Conservation (phyloP, 2,329 filamentous ascomycete species). For the Tolypocladium paradoxum region DNA sequence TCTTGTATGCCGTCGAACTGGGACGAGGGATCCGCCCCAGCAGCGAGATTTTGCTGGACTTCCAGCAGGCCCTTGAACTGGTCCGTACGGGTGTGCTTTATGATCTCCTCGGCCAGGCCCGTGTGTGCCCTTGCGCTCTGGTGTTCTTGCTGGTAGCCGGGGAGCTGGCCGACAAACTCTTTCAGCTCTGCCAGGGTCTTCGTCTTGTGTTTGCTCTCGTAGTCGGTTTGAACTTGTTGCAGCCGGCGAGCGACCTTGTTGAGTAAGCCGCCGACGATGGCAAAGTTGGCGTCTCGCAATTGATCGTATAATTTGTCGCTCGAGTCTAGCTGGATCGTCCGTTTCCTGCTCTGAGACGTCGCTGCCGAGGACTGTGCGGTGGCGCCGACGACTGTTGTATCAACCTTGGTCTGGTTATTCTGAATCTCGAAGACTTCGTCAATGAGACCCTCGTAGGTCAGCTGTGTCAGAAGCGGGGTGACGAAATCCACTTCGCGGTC, state of each 20-base stretch:
- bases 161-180: constrained; percentile 89
- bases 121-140: constrained; percentile 88
- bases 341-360: constrained; percentile 55
- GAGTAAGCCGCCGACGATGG: constrained; percentile 77
- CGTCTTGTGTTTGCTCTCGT: constrained; percentile 79
- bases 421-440: constrained; percentile 89
- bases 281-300: constrained; percentile 87
- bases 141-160: constrained; percentile 86
- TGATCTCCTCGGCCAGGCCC: constrained; percentile 85
- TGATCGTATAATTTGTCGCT: constrained; percentile 83
- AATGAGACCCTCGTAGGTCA: constrained; percentile 93
- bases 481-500: constrained; percentile 93
- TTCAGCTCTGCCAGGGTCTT: constrained; percentile 86
- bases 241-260: constrained; percentile 86
- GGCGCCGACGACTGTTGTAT: constrained; percentile 79
- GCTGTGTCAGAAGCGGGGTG: constrained; percentile 81
- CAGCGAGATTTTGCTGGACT: constrained; percentile 90
- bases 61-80: constrained; percentile 81
- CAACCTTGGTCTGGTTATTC: constrained; percentile 87
- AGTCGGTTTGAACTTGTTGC: constrained; percentile 71
- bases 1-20: constrained; percentile 91
- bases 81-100: constrained; percentile 83
- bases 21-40: constrained; percentile 76
- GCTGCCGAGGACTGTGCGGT: constrained; percentile 50
- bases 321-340: constrained; percentile 80